Percentiles rank a stretch among this genome's conserved stretches.
Evolutionary conservation across 768 basidiomycete genomes (phyloP).

Genomic region (Nidularia pulvinata): DNA sequence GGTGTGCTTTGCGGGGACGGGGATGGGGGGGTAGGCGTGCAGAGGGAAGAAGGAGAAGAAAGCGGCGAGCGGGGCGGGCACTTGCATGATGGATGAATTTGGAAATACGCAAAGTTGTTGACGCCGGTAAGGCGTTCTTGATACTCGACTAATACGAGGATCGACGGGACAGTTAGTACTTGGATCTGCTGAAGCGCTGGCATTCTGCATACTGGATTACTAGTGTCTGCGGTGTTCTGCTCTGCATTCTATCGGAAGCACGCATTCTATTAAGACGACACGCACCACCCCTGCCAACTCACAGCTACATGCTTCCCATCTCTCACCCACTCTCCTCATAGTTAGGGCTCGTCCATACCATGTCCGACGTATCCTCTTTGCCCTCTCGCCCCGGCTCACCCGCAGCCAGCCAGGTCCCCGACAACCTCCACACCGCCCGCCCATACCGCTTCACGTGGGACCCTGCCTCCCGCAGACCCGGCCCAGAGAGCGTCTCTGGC

Average conservation of each 20-base stretch:
- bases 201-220: too few species aligned
- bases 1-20: constrained; percentile 17
- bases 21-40: constrained; percentile 43
- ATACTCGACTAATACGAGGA: too few species aligned
- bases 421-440: constrained; percentile 40
- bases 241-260: too few species aligned
- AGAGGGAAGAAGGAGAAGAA: constrained; percentile 66
- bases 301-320: neutral
- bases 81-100: too few species aligned
- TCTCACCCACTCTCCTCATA: neutral
- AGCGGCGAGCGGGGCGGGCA: constrained; percentile 33
- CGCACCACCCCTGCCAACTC: neutral
- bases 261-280: neutral
- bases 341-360: constrained; percentile 2
- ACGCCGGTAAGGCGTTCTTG: too few species aligned
- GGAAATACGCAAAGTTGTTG: too few species aligned
- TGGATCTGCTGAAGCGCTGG: too few species aligned
- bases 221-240: too few species aligned
- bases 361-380: constrained; percentile 51
- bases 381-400: constrained; percentile 63
- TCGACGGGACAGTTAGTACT: too few species aligned
- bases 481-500: constrained; percentile 75
- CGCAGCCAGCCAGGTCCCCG: constrained; percentile 33
- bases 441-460: constrained; percentile 83
- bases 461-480: constrained; percentile 47